Evolutionary conservation across 441 rosid species (phyloP), one percentile per base, ranked within the genome.

Genomic region (Sinapis alba): DNA sequence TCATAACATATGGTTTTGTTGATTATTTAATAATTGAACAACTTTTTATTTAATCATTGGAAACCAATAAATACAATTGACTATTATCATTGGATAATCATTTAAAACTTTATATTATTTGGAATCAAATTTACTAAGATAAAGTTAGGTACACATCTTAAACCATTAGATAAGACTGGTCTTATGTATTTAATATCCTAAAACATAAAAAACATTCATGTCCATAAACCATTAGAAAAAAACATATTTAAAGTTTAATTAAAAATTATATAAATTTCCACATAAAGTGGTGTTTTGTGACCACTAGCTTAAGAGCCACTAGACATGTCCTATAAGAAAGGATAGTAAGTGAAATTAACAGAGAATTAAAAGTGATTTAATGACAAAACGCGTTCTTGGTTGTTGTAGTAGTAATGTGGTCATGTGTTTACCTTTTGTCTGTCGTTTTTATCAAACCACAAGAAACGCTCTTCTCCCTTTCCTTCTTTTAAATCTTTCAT

Each of bases 331-430:
- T 50, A 61, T 19, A 8, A 47, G 3, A 4, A 27, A 61, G 38
- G 58, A 28, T 47, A 75, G 11, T 0, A 68, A 60, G 26, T 60
- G 36, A n/a, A 75, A 75, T 60, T 75, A 74, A 75, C 47, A 75
- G 63, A 61, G 24, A 61, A 68, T 51, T 61, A 75, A 68, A 75
- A 19, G 68, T 61, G 56, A 68, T 61, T 41, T 61, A 75, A 60
- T 54, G 65, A 19, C 56, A 69, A 57, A 51, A 50, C 64, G 78
- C 73, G 61, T 43, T 61, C 73, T 68, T 68, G 38, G 62, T 41
- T 27, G 57, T 60, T 60, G 26, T 59, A 27, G 20, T 47, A 13
- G 47, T 41, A 41, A 3, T 10, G 51, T 45, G 51, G 11, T 65
- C 71, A 26, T 73, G 30, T 63, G 38, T 36, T 51, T 9, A 19